Evolutionary conservation across 257 asterid species (phyloP), one percentile per base, ranked within the genome.

Genomic region (Solanum etuberosum): DNA sequence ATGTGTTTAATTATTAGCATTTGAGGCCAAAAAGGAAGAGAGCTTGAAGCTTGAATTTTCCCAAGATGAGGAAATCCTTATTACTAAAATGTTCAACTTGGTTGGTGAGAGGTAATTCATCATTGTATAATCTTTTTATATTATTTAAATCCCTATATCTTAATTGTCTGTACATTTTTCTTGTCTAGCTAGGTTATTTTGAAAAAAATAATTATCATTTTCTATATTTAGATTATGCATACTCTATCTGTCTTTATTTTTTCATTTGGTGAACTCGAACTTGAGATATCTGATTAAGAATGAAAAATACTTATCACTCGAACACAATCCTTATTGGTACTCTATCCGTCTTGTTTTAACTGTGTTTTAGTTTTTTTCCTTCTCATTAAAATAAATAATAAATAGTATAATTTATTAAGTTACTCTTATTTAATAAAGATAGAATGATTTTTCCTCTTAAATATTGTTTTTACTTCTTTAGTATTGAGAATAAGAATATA

Each of bases 61-160:
- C 48, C 86, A 87, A 73, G 90, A 89, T 37, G 91, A 89, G 43
- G 90, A 87, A 84, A 5, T 83, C 35, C 91, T 89, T 9, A 82
- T 89, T 73, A 57, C 83, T 18, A 89, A 89, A 73, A 85, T 89
- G 91, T 89, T 67, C 77, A 87, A 89, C 71, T 76, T 89, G 86
- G 90, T 89, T 14, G 90, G 91, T 0, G 72, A 89, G 63, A 85
- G 84, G 84, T 78, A 42, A 20, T 21, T 37, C 13, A 23, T 51
- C 23, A 16, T 21, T 6, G 9, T 51, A 51, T 18, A 51, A 18
- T 51, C 9, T 51, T 51, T 51, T 51, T 51, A 18, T 51, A 18
- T 18, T 51, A 51, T 51, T 51, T 51, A 16, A 51, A 16, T 51
- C 16, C 61, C 8, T 51, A 5, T 51, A 51, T 16, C 59, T 51